These are phyloP conservation scores for Rhododendron williamsianum DNA, from an alignment of 148 eudicot genomes.

Conservation along the genomic window DNA sequence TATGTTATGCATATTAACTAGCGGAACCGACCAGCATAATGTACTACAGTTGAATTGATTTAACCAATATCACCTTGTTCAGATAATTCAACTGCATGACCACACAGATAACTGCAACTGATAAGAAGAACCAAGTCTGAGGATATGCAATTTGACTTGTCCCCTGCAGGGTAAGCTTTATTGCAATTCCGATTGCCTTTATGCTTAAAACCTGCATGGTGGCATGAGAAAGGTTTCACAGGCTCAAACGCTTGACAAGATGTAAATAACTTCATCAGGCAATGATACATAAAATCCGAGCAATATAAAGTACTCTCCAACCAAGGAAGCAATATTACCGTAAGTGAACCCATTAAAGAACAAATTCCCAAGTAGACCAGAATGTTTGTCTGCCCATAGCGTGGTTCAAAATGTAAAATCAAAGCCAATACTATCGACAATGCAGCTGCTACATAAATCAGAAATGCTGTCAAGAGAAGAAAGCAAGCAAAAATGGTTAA, in stretches of 20 bases:
- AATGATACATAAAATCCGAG: background rate
- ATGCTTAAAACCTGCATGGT: constrained; percentile 76
- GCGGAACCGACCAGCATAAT: background rate
- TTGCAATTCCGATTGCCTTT: constrained; percentile 94
- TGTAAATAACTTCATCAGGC: background rate
- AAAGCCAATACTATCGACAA: constrained; percentile 57
- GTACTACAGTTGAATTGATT: background rate
- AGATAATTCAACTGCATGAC: constrained; percentile 84
- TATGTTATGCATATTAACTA: background rate
- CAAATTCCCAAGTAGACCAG: constrained; percentile 85
- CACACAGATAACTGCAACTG: constrained; percentile 64
- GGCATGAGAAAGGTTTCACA: background rate
- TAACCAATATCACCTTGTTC: constrained; percentile 54
- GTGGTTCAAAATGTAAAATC: constrained; percentile 75
- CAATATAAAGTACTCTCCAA: background rate
- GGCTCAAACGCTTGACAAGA: background rate
- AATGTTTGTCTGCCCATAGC: constrained; percentile 75
- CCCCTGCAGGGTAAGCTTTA: constrained; percentile 84
- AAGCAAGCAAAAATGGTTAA: constrained; percentile 14
- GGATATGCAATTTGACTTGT: constrained; percentile 63
- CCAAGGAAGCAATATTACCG: constrained; percentile 38
- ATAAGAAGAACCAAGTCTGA: constrained; percentile 79
- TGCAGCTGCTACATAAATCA: constrained; percentile 62
- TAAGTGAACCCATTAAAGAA: constrained; percentile 82
- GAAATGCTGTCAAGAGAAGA: constrained; percentile 55